phyloP scores from a whole-genome alignment of 176 grass and related monocot species.

The Coix lacrymajobi region DNA sequence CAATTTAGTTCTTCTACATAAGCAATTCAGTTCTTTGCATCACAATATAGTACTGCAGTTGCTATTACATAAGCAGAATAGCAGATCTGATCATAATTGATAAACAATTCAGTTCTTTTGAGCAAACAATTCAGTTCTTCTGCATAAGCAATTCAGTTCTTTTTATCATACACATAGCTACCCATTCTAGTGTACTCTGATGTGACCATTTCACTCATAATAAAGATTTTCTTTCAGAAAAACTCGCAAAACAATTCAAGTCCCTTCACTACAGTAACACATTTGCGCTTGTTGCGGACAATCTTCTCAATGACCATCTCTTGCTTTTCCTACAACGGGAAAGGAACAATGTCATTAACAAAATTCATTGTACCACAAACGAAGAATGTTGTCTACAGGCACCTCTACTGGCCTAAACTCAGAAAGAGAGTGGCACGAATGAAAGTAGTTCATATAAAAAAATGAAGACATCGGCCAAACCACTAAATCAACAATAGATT shows the following conservation, averaged over 20 bases:
- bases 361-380: not conserved
- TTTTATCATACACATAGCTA: not conserved
- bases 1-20: no score
- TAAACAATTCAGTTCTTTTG: no score
- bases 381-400: not conserved
- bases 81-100: no score
- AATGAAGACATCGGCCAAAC: not conserved
- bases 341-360: not conserved
- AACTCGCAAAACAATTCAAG: conserved; percentile 88
- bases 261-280: conserved; percentile 98
- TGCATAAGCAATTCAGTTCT: no score
- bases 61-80: no score
- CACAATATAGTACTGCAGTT: no score
- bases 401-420: not conserved
- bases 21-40: no score
- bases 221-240: not conserved
- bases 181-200: not conserved
- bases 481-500: not conserved
- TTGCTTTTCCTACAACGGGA: conserved; percentile 65
- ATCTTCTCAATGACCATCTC: conserved; percentile 99
- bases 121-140: no score
- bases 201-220: not conserved
- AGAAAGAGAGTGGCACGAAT: not conserved
- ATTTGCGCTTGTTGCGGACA: conserved; percentile 99
- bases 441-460: not conserved